phyloP scores from a whole-genome alignment of 768 basidiomycete species.

The Infundibulicybe gibba region DNA sequence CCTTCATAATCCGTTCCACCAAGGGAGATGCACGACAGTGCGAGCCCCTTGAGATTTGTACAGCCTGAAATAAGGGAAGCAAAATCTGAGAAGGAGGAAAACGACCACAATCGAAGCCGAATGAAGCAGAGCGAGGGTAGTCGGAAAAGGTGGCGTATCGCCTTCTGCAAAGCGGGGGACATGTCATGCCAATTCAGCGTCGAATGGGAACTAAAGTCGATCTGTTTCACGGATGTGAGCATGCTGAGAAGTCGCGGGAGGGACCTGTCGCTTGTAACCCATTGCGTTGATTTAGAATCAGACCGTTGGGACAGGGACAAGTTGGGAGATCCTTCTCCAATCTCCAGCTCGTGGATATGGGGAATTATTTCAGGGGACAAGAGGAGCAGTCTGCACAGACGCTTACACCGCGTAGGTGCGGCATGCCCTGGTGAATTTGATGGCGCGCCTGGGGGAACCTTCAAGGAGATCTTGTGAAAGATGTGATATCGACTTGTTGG shows the following conservation, averaged over 20 bases:
- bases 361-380: conserved; percentile 26
- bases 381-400: conserved; percentile 29
- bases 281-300: conserved; percentile 24
- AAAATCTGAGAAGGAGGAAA: conserved; percentile 30
- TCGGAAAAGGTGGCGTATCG: conserved; percentile 30
- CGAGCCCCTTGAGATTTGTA: conserved; percentile 29
- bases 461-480: conserved; percentile 35
- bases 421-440: conserved; percentile 14
- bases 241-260: conserved; percentile 30
- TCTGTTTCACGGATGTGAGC: conserved; percentile 30
- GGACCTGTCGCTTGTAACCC: conserved; percentile 34
- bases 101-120: conserved; percentile 36
- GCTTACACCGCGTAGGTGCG: conserved; percentile 27
- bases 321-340: conserved; percentile 33
- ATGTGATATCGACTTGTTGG: conserved; percentile 34
- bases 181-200: conserved; percentile 33
- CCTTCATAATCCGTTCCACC: background rate
- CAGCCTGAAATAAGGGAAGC: conserved; percentile 28
- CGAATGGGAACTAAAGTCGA: conserved; percentile 33
- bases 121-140: conserved; percentile 31
- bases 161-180: conserved; percentile 27
- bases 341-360: conserved; percentile 33
- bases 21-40: conserved; percentile 25
- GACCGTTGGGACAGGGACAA: conserved; percentile 15
- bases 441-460: conserved; percentile 15